Percentiles rank a stretch among this genome's conserved stretches.
These are phyloP conservation scores for Monosporascus sp. DNA, from an alignment of 2,329 filamentous ascomycete genomes.

Conservation along the genomic window DNA sequence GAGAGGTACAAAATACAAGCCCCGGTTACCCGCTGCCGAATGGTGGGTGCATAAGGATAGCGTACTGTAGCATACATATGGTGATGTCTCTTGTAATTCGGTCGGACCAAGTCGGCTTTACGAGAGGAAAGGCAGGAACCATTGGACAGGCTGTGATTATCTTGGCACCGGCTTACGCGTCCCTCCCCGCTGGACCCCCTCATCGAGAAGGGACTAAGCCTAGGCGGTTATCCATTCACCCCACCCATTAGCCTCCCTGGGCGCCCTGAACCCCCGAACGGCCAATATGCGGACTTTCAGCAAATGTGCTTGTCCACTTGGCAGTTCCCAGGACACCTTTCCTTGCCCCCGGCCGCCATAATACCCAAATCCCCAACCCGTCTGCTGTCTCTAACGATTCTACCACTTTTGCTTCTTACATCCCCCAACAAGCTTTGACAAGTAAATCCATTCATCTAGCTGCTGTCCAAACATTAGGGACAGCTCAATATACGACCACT, in stretches of 20 bases:
- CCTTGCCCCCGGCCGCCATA: slow-evolving; percentile 11
- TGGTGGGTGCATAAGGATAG: not conserved
- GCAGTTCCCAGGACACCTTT: slow-evolving; percentile 7
- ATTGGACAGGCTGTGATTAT: slow-evolving; percentile 11
- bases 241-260: not conserved
- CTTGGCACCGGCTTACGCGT: slow-evolving; percentile 30
- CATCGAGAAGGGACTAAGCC: slow-evolving; percentile 16
- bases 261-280: not conserved
- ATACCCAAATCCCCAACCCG: slow-evolving; percentile 13
- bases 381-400: slow-evolving; percentile 9
- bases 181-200: slow-evolving; percentile 25
- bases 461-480: too few relatives aligned
- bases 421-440: not conserved
- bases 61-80: not conserved
- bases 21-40: too few relatives aligned
- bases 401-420: slow-evolving; percentile 1
- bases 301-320: slow-evolving; percentile 10
- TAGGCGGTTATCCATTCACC: slow-evolving; percentile 2
- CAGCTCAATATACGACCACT: too few relatives aligned
- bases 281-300: not conserved
- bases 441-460: too few relatives aligned
- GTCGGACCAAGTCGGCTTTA: not conserved
- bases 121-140: not conserved
- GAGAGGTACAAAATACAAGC: too few relatives aligned
- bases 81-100: not conserved